phyloP scores from a whole-genome alignment of 805 yeast genomes.

The Sugiyamaella qingdaonensis region DNA sequence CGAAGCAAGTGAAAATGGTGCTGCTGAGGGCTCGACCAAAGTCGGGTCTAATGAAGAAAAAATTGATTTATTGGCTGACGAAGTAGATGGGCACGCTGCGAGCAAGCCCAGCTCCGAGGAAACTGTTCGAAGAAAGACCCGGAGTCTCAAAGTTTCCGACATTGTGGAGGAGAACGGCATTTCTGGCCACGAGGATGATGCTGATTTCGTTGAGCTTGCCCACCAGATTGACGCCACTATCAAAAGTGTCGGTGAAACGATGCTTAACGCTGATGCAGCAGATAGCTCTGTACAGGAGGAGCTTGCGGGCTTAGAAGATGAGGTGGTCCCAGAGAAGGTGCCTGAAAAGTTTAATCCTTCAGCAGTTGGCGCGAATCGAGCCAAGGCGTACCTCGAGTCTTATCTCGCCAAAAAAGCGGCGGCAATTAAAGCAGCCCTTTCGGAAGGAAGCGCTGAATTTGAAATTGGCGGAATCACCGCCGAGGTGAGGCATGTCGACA shows the following conservation, averaged over 20 bases:
- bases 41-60: not conserved
- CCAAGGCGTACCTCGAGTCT: slow-evolving; percentile 6
- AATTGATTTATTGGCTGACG: not conserved
- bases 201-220: not conserved
- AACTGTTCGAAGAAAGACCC: slow-evolving; percentile 12
- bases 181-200: slow-evolving; percentile 1
- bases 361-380: slow-evolving; percentile 1
- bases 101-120: slow-evolving; percentile 18
- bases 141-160: not conserved
- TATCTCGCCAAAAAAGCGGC: slow-evolving; percentile 13
- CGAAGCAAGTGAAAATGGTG: slow-evolving; percentile 1
- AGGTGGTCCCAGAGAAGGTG: not conserved
- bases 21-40: not conserved
- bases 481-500: not conserved
- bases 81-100: slow-evolving; percentile 11
- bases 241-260: not conserved
- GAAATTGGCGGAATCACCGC: slow-evolving; percentile 11
- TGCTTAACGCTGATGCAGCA: not conserved
- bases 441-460: slow-evolving; percentile 9
- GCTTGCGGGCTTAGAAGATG: not conserved
- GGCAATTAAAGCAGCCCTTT: slow-evolving; percentile 11
- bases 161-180: not conserved
- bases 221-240: not conserved
- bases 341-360: not conserved
- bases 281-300: not conserved